A percentile compares a stretch with the other conserved stretches of the same genome.
These are phyloP conservation scores for Xerocomus nothofagi DNA, from an alignment of 1,284 basidiomycete genomes.

Conservation along the genomic window DNA sequence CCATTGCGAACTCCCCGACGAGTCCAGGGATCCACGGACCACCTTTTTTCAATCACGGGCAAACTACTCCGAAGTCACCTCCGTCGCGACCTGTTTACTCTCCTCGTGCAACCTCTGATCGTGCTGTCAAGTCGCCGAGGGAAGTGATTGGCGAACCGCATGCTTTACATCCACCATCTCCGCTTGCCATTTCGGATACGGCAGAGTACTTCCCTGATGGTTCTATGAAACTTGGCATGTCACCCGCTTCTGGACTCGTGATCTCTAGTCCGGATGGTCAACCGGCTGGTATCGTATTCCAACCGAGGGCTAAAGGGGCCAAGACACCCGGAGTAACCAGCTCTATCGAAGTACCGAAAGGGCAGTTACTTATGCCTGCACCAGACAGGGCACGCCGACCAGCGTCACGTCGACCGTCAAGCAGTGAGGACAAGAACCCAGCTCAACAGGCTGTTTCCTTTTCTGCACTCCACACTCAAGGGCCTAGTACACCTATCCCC, in stretches of 20 bases:
- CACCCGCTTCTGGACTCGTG: constrained; percentile 84
- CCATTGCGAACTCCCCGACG: constrained; percentile 88
- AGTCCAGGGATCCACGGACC: constrained; percentile 56
- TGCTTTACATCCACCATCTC: constrained; percentile 62
- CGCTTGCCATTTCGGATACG: constrained; percentile 72
- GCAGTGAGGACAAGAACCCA: constrained; percentile 28
- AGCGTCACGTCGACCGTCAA: constrained; percentile 31
- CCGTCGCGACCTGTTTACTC: constrained; percentile 44
- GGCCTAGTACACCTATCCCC: constrained; percentile 12
- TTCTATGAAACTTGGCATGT: constrained; percentile 66
- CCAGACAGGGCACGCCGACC: constrained; percentile 31
- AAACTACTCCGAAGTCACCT: constrained; percentile 42
- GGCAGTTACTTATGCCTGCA: constrained; percentile 36
- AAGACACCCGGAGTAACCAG: constrained; percentile 18
- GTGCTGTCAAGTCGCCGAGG: constrained; percentile 55
- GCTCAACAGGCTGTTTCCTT: constrained; percentile 32
- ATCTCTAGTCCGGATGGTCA: constrained; percentile 93
- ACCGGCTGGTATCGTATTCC: constrained; percentile 93
- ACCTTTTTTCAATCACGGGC: constrained; percentile 44
- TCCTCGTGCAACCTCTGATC: constrained; percentile 58
- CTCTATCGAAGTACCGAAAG: constrained; percentile 32
- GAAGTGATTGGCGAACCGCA: constrained; percentile 41
- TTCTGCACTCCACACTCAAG: constrained; percentile 35
- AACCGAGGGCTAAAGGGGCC: constrained; percentile 60
- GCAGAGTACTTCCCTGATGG: constrained; percentile 87